phyloP scores from a whole-genome alignment of 805 yeast species.

The Lachancea waltii region DNA sequence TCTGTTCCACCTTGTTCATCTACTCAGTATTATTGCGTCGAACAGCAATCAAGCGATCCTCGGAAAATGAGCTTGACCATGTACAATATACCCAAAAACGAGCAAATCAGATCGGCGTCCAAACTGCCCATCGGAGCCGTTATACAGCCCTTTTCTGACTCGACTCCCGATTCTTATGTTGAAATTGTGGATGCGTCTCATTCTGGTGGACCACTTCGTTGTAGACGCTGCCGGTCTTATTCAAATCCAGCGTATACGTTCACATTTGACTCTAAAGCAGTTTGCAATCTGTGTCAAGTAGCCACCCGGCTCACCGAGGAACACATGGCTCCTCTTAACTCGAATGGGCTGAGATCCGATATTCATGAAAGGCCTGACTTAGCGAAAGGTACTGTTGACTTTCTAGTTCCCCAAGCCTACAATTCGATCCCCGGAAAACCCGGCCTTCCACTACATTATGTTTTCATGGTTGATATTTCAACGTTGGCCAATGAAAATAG shows the following conservation, averaged over 20 bases:
- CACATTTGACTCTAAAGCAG: slow-evolving; percentile 52
- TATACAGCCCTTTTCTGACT: slow-evolving; percentile 77
- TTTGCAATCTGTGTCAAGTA: slow-evolving; percentile 83
- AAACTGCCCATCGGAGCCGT: slow-evolving; percentile 77
- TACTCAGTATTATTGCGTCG: slow-evolving; percentile 58
- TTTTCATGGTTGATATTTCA: slow-evolving; percentile 68
- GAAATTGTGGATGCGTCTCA: slow-evolving; percentile 46
- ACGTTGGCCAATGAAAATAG: slow-evolving; percentile 56
- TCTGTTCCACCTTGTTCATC: slow-evolving; percentile 82
- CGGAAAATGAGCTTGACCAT: slow-evolving; percentile 69
- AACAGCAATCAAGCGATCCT: slow-evolving; percentile 83
- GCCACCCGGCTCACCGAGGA: slow-evolving; percentile 63
- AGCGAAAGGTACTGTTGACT: slow-evolving; percentile 77
- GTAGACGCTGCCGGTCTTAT: slow-evolving; percentile 87
- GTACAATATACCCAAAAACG: slow-evolving; percentile 76
- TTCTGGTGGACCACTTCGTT: slow-evolving; percentile 68
- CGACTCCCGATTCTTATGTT: slow-evolving; percentile 44
- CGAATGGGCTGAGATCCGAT: slow-evolving; percentile 58
- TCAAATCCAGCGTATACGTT: slow-evolving; percentile 75
- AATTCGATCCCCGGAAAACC: slow-evolving; percentile 40
- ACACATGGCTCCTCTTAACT: slow-evolving; percentile 57
- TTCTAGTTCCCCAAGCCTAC: slow-evolving; percentile 68
- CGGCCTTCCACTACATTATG: slow-evolving; percentile 53
- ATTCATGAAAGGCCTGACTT: slow-evolving; percentile 59
- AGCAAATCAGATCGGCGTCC: slow-evolving; percentile 59